phyloP scores from a whole-genome alignment of 306 rosid genomes.

The Canavalia ensiformis region DNA sequence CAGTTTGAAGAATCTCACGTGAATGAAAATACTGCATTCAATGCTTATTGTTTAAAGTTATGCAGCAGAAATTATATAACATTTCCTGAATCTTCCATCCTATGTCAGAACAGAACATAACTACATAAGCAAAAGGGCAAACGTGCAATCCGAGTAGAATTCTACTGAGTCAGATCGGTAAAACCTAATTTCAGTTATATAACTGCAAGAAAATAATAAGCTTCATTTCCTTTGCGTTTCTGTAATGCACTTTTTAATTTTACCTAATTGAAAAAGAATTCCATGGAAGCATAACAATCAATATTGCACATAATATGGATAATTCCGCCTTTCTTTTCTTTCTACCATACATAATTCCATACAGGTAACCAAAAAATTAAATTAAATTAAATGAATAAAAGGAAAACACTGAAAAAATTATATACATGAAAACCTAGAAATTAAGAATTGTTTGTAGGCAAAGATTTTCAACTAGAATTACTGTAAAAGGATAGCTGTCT shows the following conservation, averaged over 20 bases:
- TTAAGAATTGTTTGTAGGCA: no score
- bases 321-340: not conserved
- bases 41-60: not conserved
- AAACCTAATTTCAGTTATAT: not conserved
- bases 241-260: constrained; percentile 1
- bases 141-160: constrained; percentile 14
- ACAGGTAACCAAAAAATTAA: no score
- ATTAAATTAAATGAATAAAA: not conserved
- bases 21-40: not conserved
- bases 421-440: no score
- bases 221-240: constrained; percentile 29
- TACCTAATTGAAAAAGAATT: constrained; percentile 26
- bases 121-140: constrained; percentile 22
- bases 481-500: no score
- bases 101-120: constrained; percentile 13
- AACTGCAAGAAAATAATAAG: not conserved
- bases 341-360: not conserved
- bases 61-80: constrained; percentile 8
- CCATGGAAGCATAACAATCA: not conserved
- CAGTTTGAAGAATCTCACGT: constrained; percentile 9
- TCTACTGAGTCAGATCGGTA: constrained; percentile 24
- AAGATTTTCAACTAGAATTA: no score
- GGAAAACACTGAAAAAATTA: not conserved
- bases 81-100: constrained; percentile 15
- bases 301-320: constrained; percentile 26